These are phyloP conservation scores for Colletotrichum camelliae DNA, from an alignment of 2,329 filamentous ascomycete species.

Conservation along the genomic window DNA sequence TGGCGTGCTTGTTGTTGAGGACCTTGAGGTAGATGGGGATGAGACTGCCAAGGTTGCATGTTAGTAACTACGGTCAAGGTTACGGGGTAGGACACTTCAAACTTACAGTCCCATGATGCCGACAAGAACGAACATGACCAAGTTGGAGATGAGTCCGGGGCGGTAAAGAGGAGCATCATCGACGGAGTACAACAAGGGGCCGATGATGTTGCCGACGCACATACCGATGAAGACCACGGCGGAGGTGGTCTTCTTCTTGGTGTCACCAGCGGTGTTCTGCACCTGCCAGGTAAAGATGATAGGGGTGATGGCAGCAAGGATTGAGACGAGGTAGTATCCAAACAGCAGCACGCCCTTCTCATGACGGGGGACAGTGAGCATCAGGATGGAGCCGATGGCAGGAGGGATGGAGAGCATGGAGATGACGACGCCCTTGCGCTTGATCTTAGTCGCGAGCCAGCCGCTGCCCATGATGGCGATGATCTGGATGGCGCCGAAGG, in stretches of 20 bases:
- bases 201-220: slow-evolving; percentile 70
- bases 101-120: slow-evolving; percentile 45
- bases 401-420: slow-evolving; percentile 41
- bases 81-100: accelerated
- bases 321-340: slow-evolving; percentile 51
- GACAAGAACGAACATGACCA: slow-evolving; percentile 66
- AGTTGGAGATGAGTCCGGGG: slow-evolving; percentile 63
- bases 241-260: slow-evolving; percentile 71
- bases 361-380: slow-evolving; percentile 50
- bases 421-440: slow-evolving; percentile 50
- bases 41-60: neutral
- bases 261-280: slow-evolving; percentile 71
- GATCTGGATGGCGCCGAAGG: slow-evolving; percentile 63
- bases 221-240: slow-evolving; percentile 70
- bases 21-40: slow-evolving; percentile 53
- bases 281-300: slow-evolving; percentile 66
- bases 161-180: slow-evolving; percentile 61
- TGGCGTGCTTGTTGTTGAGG: slow-evolving; percentile 61
- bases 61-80: neutral
- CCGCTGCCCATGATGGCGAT: slow-evolving; percentile 61
- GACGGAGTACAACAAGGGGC: slow-evolving; percentile 68
- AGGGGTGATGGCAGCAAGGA: slow-evolving; percentile 45
- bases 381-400: slow-evolving; percentile 47
- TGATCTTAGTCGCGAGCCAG: slow-evolving; percentile 46
- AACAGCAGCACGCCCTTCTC: slow-evolving; percentile 55